A percentile compares a stretch with the other conserved stretches of the same genome.
Conservation (phyloP, 495 filamentous ascomycete genomes). For the Oidiodendron maius region DNA sequence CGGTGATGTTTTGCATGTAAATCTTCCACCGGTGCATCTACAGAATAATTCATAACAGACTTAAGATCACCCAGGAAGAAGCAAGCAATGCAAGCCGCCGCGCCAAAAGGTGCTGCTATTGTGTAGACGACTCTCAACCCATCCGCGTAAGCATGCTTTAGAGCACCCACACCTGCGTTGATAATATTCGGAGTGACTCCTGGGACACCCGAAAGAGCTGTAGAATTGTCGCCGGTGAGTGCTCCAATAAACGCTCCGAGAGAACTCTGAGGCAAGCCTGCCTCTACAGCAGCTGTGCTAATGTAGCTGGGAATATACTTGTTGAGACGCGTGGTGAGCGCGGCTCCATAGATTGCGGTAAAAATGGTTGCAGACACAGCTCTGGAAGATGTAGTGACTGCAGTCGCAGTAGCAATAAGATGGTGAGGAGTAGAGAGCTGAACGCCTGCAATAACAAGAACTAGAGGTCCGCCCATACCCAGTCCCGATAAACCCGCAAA, state of each 20-base stretch:
- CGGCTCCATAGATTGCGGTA: slow-evolving; percentile 24
- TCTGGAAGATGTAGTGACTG: slow-evolving; percentile 22
- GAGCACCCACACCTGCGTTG: slow-evolving; percentile 12
- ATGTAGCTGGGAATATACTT: slow-evolving; percentile 10
- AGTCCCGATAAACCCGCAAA: slow-evolving; percentile 21
- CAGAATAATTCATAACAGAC: slow-evolving; percentile 1
- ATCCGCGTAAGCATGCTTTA: slow-evolving; percentile 5
- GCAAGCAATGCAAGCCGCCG: background rate
- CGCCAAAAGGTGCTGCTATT: slow-evolving; percentile 1
- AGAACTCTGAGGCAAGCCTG: slow-evolving; percentile 10
- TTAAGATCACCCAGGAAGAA: slow-evolving; percentile 3
- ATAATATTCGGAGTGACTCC: slow-evolving; percentile 17
- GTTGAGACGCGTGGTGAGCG: slow-evolving; percentile 10
- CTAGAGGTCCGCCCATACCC: slow-evolving; percentile 22
- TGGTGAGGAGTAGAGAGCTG: slow-evolving; percentile 27
- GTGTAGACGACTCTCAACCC: background rate
- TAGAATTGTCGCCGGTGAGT: slow-evolving; percentile 8
- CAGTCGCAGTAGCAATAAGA: slow-evolving; percentile 25
- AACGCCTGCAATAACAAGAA: slow-evolving; percentile 22
- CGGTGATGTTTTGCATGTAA: slow-evolving; percentile 1
- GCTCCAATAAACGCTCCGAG: slow-evolving; percentile 17
- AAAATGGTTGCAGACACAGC: slow-evolving; percentile 24
- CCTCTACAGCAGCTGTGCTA: slow-evolving; percentile 10
- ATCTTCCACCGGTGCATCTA: slow-evolving; percentile 3
- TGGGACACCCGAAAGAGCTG: slow-evolving; percentile 6